phyloP scores from a whole-genome alignment of 1,284 basidiomycete genomes.

The Erythrobasidium hasegawianum region DNA sequence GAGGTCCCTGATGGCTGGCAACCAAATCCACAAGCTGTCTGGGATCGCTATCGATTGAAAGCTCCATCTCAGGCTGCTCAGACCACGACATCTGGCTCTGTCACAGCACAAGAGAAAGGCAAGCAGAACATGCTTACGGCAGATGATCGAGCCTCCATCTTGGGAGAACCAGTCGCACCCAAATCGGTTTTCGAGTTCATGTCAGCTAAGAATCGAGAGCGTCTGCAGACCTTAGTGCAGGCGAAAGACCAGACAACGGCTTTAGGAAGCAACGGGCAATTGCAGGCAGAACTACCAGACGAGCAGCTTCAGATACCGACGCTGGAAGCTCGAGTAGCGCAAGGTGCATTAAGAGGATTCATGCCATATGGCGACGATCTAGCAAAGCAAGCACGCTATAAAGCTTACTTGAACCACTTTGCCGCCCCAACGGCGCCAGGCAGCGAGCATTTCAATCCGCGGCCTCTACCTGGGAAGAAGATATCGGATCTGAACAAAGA shows the following conservation, averaged over 20 bases:
- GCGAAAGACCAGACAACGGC: background rate
- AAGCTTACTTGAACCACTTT: slow-evolving; percentile 72
- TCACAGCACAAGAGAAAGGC: slow-evolving; percentile 28
- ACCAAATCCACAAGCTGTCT: slow-evolving; percentile 74
- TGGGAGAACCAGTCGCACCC: slow-evolving; percentile 65
- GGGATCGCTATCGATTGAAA: slow-evolving; percentile 56
- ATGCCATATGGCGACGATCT: slow-evolving; percentile 79
- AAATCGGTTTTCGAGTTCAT: slow-evolving; percentile 78
- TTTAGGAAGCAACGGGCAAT: background rate
- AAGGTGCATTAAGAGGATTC: slow-evolving; percentile 80
- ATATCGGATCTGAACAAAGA: slow-evolving; percentile 73
- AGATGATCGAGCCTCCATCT: slow-evolving; percentile 68
- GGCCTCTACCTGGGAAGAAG: slow-evolving; percentile 49
- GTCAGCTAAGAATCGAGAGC: slow-evolving; percentile 81
- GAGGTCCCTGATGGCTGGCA: slow-evolving; percentile 77
- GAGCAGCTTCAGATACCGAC: slow-evolving; percentile 58
- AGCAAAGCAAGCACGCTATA: slow-evolving; percentile 79
- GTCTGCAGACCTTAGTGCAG: slow-evolving; percentile 61
- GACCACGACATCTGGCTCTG: slow-evolving; percentile 42
- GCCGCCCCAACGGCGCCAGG: slow-evolving; percentile 48
- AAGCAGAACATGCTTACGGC: slow-evolving; percentile 55
- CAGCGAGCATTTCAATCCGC: slow-evolving; percentile 35
- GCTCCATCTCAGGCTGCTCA: slow-evolving; percentile 44
- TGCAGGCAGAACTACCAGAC: slow-evolving; percentile 44
- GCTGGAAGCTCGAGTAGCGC: slow-evolving; percentile 71